These are phyloP conservation scores for Silene conica DNA, from an alignment of 148 eudicot species.

Conservation along the genomic window DNA sequence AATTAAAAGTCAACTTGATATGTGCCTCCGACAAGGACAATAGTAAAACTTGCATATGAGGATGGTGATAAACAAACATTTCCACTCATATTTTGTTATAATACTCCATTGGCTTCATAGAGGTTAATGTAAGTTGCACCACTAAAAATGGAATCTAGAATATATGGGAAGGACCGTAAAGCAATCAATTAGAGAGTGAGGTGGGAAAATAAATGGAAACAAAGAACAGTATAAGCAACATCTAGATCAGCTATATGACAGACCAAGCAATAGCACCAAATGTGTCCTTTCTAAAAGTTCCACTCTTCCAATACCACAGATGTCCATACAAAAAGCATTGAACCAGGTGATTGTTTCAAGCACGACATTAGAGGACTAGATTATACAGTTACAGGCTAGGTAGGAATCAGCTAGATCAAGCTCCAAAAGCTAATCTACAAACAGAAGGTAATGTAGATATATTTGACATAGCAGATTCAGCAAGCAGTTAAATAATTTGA, in stretches of 20 bases:
- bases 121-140: no score
- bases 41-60: neutral
- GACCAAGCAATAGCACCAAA: neutral
- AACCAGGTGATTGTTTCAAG: neutral
- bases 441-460: neutral
- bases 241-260: neutral
- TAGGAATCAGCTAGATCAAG: neutral
- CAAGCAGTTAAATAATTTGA: neutral
- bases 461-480: neutral
- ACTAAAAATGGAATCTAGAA: no score
- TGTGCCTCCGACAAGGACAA: no score
- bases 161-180: no score
- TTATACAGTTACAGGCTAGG: neutral
- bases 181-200: no score
- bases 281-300: no score
- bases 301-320: no score
- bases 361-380: neutral
- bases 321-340: neutral
- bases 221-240: no score
- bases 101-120: no score
- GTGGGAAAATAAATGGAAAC: no score
- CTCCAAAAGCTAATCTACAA: neutral
- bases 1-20: neutral
- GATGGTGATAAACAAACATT: neutral
- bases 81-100: no score